A percentile compares a stretch with the other conserved stretches of the same genome.
phyloP scores from a whole-genome alignment of 495 filamentous ascomycete genomes.

The Aspergillus egyptiacus region DNA sequence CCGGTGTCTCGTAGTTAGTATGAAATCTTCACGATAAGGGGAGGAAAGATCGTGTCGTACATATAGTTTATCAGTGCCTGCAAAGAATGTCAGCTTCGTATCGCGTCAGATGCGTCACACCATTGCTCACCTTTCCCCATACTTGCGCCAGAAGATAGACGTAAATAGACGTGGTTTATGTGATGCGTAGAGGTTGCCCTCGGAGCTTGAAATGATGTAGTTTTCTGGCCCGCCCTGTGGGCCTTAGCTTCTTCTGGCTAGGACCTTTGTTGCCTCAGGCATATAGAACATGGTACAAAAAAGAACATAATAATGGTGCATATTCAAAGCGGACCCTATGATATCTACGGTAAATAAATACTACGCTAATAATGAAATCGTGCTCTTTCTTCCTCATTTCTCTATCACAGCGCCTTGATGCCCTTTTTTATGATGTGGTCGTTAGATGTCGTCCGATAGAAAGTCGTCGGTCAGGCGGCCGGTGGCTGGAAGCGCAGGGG shows the following conservation, averaged over 20 bases:
- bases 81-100: conserved; percentile 15
- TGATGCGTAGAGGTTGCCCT: background rate
- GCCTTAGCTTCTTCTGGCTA: background rate
- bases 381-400: background rate
- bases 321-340: no score
- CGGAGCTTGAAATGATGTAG: background rate
- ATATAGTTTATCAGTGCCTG: conserved; percentile 72
- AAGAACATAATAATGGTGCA: no score
- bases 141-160: conserved; percentile 13
- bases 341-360: no score
- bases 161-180: background rate
- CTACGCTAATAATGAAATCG: background rate
- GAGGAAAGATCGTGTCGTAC: conserved; percentile 33
- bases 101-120: no score
- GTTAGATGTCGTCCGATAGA: background rate
- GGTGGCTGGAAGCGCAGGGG: conserved; percentile 34
- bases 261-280: background rate
- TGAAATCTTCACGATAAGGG: background rate
- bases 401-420: conserved; percentile 12
- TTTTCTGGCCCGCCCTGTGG: background rate
- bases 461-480: background rate
- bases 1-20: conserved; percentile 11
- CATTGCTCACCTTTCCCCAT: conserved; percentile 56
- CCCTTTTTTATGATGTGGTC: conserved; percentile 1
- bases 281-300: background rate